Conservation (phyloP, 83 land plant species). For the Isoetes engelmannii region DNA sequence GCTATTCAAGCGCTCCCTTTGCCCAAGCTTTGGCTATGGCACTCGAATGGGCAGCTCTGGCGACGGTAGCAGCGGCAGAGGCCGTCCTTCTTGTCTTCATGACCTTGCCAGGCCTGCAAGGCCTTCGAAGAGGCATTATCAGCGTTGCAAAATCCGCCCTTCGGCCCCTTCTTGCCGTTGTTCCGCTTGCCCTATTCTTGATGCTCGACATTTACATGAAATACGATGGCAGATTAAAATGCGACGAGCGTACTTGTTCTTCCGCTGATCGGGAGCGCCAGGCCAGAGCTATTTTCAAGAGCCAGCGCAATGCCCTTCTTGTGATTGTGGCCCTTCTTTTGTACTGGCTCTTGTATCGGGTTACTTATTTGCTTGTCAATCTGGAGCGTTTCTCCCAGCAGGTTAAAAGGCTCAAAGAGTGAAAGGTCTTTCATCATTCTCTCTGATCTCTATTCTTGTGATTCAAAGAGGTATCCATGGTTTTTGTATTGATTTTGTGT, state of each 20-base stretch:
- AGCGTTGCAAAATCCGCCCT: slow-evolving; percentile 60
- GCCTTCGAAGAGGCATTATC: slow-evolving; percentile 65
- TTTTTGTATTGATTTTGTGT: too few relatives aligned
- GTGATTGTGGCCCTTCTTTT: slow-evolving; percentile 67
- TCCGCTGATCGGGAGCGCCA: slow-evolving; percentile 69
- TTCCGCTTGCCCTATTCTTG: slow-evolving; percentile 86
- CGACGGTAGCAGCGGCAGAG: slow-evolving; percentile 77
- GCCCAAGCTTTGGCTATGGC: too few relatives aligned
- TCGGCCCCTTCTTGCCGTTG: slow-evolving; percentile 76
- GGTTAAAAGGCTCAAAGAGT: too few relatives aligned
- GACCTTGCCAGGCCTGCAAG: slow-evolving; percentile 73
- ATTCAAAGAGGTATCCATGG: too few relatives aligned
- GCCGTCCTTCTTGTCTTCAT: slow-evolving; percentile 72
- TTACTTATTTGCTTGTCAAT: slow-evolving; percentile 54
- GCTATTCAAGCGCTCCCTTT: too few relatives aligned
- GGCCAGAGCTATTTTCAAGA: slow-evolving; percentile 81
- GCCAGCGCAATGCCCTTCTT: slow-evolving; percentile 81
- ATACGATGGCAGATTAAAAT: slow-evolving; percentile 64
- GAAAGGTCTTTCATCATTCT: too few relatives aligned
- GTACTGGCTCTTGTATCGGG: slow-evolving; percentile 86
- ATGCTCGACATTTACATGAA: slow-evolving; percentile 95
- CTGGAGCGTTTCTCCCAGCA: too few relatives aligned
- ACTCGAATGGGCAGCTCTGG: slow-evolving; percentile 91
- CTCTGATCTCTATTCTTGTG: too few relatives aligned
- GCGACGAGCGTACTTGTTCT: slow-evolving; percentile 50